These are phyloP conservation scores for Lasiosphaeriaceae sp. DNA, from an alignment of 495 filamentous ascomycete genomes.

Conservation along the genomic window DNA sequence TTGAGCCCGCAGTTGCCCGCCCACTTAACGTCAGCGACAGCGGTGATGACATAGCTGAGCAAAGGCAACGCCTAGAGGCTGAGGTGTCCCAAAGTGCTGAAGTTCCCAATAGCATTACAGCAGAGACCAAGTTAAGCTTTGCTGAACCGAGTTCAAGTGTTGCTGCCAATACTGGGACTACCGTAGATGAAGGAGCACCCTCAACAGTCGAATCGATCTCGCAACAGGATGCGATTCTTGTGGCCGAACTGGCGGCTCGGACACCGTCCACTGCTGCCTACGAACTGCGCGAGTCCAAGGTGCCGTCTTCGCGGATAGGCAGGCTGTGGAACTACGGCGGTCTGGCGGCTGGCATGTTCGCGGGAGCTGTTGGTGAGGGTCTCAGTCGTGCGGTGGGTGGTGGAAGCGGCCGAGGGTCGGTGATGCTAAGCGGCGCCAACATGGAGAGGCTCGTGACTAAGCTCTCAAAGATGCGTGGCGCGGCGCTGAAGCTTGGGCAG, in stretches of 20 bases:
- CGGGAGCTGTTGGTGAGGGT: slow-evolving; percentile 84
- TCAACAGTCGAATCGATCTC: neutral
- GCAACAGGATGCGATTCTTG: slow-evolving; percentile 11
- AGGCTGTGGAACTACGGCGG: slow-evolving; percentile 93
- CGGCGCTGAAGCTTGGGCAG: slow-evolving; percentile 96
- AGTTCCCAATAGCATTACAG: neutral
- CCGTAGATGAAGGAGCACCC: neutral
- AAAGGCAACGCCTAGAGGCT: neutral
- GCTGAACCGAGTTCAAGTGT: neutral
- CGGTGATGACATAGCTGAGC: neutral
- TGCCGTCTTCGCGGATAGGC: slow-evolving; percentile 82
- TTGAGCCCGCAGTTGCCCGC: neutral
- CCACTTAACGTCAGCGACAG: neutral
- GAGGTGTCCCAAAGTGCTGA: neutral
- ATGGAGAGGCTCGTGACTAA: slow-evolving; percentile 90
- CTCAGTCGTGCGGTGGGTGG: slow-evolving; percentile 65
- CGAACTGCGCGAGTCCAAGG: slow-evolving; percentile 80
- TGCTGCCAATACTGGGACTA: neutral
- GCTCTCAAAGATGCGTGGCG: slow-evolving; percentile 92
- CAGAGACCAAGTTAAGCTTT: neutral
- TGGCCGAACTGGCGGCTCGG: slow-evolving; percentile 13
- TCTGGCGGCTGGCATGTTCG: slow-evolving; percentile 89
- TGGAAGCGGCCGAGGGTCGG: slow-evolving; percentile 56
- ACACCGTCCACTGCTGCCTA: slow-evolving; percentile 38
- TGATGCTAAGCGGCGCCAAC: slow-evolving; percentile 85